Percentiles rank a stretch among this genome's conserved stretches.
phyloP scores from a whole-genome alignment of 2,329 filamentous ascomycete genomes.

The Fusarium stilboides region DNA sequence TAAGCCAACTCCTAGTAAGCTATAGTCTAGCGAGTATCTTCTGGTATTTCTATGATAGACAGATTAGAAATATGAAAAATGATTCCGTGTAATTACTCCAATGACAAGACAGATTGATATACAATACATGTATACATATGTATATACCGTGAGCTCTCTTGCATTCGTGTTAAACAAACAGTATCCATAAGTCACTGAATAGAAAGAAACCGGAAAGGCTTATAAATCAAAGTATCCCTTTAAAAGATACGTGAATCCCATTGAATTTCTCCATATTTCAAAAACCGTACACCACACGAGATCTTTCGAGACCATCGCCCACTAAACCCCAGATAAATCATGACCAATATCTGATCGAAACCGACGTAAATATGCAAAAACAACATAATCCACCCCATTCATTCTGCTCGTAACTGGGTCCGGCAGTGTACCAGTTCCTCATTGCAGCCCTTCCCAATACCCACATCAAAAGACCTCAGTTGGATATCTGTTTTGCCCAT shows the following conservation, averaged over 20 bases:
- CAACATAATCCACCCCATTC: constrained; percentile 17
- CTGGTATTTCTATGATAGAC: too few relatives aligned
- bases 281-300: constrained; percentile 31
- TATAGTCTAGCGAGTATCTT: neutral
- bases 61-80: too few relatives aligned
- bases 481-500: constrained; percentile 26
- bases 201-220: constrained; percentile 25
- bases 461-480: constrained; percentile 4
- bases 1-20: neutral
- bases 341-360: constrained; percentile 26
- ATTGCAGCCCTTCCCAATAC: constrained; percentile 3
- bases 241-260: constrained; percentile 21
- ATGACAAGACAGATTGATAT: too few relatives aligned
- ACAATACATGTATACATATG: neutral
- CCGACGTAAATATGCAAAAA: constrained; percentile 34
- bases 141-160: neutral
- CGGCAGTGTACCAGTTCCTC: constrained; percentile 14
- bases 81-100: too few relatives aligned
- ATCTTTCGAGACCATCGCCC: constrained; percentile 24
- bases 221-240: constrained; percentile 24
- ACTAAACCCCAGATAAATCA: constrained; percentile 15
- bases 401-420: constrained; percentile 20
- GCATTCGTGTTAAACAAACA: neutral
- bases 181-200: constrained; percentile 11
- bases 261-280: constrained; percentile 30